Conservation (phyloP, 2,329 filamentous ascomycete species). For the Fusarium lateritium region DNA sequence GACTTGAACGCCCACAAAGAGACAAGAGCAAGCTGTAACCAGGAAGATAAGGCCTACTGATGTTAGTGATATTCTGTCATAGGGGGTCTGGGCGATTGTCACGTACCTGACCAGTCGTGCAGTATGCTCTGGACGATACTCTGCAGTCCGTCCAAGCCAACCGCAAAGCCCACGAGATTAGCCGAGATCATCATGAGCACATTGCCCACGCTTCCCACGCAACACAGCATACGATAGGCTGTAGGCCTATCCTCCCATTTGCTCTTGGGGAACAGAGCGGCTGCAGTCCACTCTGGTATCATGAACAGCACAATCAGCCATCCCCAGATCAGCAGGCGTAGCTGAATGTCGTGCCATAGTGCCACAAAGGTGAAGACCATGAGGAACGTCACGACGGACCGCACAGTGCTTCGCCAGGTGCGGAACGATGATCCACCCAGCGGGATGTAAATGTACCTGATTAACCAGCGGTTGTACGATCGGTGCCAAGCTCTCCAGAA, state of each 20-base stretch:
- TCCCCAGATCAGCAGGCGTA: conserved; percentile 92
- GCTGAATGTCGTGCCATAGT: conserved; percentile 96
- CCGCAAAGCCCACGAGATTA: conserved; percentile 94
- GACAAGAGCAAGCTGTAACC: conserved; percentile 74
- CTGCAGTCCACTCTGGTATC: conserved; percentile 84
- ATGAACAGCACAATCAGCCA: conserved; percentile 97
- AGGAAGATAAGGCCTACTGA: conserved; percentile 78
- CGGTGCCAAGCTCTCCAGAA: conserved; percentile 99
- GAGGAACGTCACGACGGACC: conserved; percentile 81
- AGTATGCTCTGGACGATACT: conserved; percentile 83
- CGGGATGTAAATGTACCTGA: conserved; percentile 94
- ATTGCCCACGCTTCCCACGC: conserved; percentile 84
- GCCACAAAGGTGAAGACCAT: conserved; percentile 96
- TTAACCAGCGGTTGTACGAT: conserved; percentile 93
- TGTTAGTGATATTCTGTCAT: conserved; percentile 42
- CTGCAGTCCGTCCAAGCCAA: conserved; percentile 89
- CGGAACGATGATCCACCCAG: conserved; percentile 79
- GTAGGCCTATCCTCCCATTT: conserved; percentile 80
- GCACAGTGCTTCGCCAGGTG: conserved; percentile 62
- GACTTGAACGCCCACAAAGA: conserved; percentile 90
- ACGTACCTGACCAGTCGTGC: conserved; percentile 77
- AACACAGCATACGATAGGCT: conserved; percentile 84
- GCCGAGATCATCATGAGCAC: conserved; percentile 96
- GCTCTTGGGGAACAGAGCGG: conserved; percentile 78
- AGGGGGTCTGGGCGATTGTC: neutral